Evolutionary conservation across 768 basidiomycete species (phyloP), one percentile per base, ranked within the genome.

Genomic region (Lactarius vividus): DNA sequence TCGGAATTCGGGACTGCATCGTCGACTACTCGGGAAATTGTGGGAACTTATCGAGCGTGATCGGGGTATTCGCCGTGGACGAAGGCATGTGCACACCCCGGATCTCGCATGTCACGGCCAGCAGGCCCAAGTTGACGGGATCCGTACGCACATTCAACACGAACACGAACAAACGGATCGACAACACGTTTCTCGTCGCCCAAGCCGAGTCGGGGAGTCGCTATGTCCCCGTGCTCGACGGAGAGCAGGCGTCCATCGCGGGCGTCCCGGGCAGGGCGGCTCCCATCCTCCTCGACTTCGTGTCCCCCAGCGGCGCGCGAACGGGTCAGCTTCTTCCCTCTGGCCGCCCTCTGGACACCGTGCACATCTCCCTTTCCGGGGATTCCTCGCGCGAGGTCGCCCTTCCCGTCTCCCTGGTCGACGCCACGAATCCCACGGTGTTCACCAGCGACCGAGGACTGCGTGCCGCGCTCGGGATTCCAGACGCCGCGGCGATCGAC

Each of bases 21-120:
- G 77, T 92, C 39, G 91, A 92, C 75, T 84, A 84, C 68, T 84
- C 85, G 2, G 88, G 89, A 9, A 91, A 90, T 72, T 92, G 89
- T 69, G 89, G 88, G 4, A 92, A 92, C 74, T 77, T 91, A 44
- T 85, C 87, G 0, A 85, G 83, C 71, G 85, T 91, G 82, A 80
- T 91, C 40, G 89, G 91, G 26, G 84, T 85, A 3, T 92, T 85
- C 73, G 89, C 89, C 0, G 74, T 88, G 11, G 89, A 91, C 73
- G 84, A 87, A 69, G 85, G 82, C 1, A 78, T 88, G 26, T 85
- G 81, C 68, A 39, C 65, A 18, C 74, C 75, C 23, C 70, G 63
- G n/a, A 31, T 62, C n/a, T 55, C 66, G 16, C 58, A 72, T 35
- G 10, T 23, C 23, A 49, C 23, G 11, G 23, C 46, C n/a, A 49